phyloP scores from a whole-genome alignment of 2,329 filamentous ascomycete genomes.

The Botryotinia calthae region DNA sequence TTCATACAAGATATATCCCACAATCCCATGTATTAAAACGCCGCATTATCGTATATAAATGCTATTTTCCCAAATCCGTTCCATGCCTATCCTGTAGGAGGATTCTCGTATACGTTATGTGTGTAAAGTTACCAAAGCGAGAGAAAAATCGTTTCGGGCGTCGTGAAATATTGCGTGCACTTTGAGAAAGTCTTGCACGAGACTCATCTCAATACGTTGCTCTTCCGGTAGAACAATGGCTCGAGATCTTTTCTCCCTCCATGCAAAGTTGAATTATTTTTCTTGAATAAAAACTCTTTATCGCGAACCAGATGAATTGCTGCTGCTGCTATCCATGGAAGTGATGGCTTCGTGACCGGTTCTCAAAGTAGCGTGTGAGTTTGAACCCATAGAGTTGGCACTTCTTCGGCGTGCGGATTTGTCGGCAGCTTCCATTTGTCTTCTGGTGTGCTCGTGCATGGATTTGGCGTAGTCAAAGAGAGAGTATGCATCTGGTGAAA shows the following conservation, averaged over 20 bases:
- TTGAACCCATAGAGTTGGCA: constrained; percentile 16
- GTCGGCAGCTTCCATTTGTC: constrained; percentile 60
- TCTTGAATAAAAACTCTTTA: background rate
- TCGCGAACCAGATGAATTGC: background rate
- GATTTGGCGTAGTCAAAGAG: constrained; percentile 52
- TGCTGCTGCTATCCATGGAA: background rate
- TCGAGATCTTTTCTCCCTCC: background rate
- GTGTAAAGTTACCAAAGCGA: background rate
- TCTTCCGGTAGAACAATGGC: background rate
- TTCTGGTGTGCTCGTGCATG: constrained; percentile 65
- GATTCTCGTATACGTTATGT: background rate
- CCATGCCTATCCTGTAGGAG: background rate
- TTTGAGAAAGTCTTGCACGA: background rate
- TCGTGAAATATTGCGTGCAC: no score
- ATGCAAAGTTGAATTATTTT: background rate
- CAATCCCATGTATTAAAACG: background rate
- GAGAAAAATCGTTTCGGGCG: background rate
- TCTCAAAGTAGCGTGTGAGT: constrained; percentile 23
- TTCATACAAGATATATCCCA: background rate
- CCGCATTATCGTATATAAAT: constrained; percentile 1
- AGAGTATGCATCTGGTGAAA: background rate
- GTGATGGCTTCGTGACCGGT: background rate
- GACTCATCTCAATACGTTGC: background rate
- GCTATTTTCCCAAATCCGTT: background rate
- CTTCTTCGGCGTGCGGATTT: constrained; percentile 42